Conservation (phyloP, 2,329 filamentous ascomycete species). For the Diplodia corticola region DNA sequence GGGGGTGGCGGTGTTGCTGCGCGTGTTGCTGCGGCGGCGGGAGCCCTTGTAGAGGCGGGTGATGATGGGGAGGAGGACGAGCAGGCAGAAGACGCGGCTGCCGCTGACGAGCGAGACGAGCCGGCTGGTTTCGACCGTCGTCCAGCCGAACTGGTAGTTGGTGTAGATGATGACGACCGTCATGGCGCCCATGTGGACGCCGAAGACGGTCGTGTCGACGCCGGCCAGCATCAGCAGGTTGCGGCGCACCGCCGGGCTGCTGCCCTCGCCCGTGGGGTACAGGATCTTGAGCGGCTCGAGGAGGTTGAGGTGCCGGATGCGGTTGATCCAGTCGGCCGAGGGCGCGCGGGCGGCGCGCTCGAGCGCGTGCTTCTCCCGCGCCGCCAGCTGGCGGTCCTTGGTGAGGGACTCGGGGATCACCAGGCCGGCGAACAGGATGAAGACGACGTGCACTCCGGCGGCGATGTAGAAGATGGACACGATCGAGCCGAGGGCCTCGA, state of each 20-base stretch:
- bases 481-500: constrained; percentile 72
- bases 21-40: constrained; percentile 27
- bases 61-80: constrained; percentile 72
- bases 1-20: background rate
- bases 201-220: constrained; percentile 80
- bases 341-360: constrained; percentile 37
- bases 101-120: constrained; percentile 81
- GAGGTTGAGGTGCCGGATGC: constrained; percentile 59
- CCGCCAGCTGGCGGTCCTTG: constrained; percentile 66
- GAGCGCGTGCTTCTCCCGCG: constrained; percentile 65
- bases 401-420: constrained; percentile 83
- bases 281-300: constrained; percentile 77
- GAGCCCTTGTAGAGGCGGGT: constrained; percentile 72
- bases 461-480: constrained; percentile 84
- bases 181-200: constrained; percentile 76
- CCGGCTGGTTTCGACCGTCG: constrained; percentile 73
- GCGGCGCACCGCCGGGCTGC: constrained; percentile 62
- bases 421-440: constrained; percentile 70
- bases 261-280: constrained; percentile 67
- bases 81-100: constrained; percentile 71
- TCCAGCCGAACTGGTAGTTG: constrained; percentile 79
- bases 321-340: constrained; percentile 47
- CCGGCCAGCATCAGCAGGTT: constrained; percentile 82
- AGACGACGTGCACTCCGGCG: constrained; percentile 69
- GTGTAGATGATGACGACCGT: constrained; percentile 84